phyloP scores from a whole-genome alignment of 495 filamentous ascomycete genomes.

The Trichocladium antarcticum region DNA sequence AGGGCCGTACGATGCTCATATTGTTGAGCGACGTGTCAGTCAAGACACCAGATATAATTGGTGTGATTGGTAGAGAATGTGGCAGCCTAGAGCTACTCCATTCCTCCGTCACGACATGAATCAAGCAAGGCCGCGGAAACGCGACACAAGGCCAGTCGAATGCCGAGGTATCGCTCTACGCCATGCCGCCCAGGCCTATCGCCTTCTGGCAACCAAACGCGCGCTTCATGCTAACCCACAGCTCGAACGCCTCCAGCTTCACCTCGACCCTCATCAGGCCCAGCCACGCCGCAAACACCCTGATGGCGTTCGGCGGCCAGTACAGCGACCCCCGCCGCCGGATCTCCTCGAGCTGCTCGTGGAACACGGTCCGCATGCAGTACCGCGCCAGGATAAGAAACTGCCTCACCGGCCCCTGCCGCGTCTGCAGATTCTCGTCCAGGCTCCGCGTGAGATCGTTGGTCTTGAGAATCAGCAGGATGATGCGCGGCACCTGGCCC shows the following conservation, averaged over 20 bases:
- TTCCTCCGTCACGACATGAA: too few species aligned
- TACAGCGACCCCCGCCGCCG: slow-evolving; percentile 32
- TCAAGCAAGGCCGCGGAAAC: too few species aligned
- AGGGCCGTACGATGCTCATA: too few species aligned
- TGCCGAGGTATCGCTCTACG: slow-evolving; percentile 12
- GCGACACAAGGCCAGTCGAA: too few species aligned
- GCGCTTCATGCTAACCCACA: slow-evolving; percentile 45
- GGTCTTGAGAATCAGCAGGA: slow-evolving; percentile 92
- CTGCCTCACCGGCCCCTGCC: slow-evolving; percentile 72
- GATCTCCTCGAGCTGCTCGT: slow-evolving; percentile 72
- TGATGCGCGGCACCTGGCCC: slow-evolving; percentile 78
- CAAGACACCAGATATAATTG: neutral
- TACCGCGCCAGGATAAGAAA: slow-evolving; percentile 94
- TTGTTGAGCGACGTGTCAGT: neutral
- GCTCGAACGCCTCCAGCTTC: slow-evolving; percentile 48
- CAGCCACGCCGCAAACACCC: slow-evolving; percentile 41
- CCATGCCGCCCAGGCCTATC: slow-evolving; percentile 5
- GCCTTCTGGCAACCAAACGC: slow-evolving; percentile 25
- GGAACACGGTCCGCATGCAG: slow-evolving; percentile 76
- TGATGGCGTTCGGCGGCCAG: slow-evolving; percentile 41
- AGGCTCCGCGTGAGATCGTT: slow-evolving; percentile 93
- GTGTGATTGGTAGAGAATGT: neutral
- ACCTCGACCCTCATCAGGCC: slow-evolving; percentile 40
- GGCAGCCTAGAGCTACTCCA: neutral
- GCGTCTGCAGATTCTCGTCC: slow-evolving; percentile 86